These are phyloP conservation scores for Trichomonascaceae sp. DNA, from an alignment of 1,139 yeast genomes.

Conservation along the genomic window DNA sequence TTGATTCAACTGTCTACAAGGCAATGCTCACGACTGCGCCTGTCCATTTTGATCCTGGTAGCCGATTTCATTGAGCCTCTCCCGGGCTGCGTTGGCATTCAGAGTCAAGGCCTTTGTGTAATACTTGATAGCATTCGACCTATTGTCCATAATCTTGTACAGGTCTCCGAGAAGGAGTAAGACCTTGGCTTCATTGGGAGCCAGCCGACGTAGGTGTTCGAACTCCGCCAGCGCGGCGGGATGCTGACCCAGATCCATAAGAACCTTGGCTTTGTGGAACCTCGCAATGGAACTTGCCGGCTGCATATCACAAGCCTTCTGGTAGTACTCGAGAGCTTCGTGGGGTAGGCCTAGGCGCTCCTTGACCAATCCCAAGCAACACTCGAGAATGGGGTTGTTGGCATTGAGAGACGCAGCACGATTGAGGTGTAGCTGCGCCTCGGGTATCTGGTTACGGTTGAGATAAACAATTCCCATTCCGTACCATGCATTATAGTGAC, in stretches of 20 bases:
- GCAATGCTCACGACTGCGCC: too few species aligned
- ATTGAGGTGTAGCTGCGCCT: conserved; percentile 78
- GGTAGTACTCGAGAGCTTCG: conserved; percentile 72
- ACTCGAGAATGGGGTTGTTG: conserved; percentile 73
- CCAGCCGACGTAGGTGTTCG: conserved; percentile 55
- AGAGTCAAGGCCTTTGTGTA: conserved; percentile 82
- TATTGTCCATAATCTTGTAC: conserved; percentile 64
- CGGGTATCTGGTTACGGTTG: conserved; percentile 69
- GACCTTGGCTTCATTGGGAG: conserved; percentile 92
- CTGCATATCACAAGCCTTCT: conserved; percentile 70
- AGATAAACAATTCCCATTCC: conserved; percentile 94
- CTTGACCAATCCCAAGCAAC: conserved; percentile 90
- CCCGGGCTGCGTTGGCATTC: conserved; percentile 94
- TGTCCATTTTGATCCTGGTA: too few species aligned
- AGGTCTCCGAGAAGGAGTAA: conserved; percentile 82
- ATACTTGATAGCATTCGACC: conserved; percentile 68
- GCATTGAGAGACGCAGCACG: conserved; percentile 87
- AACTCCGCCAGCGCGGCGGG: conserved; percentile 63
- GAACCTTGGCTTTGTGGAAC: conserved; percentile 76
- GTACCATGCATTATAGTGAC: conserved; percentile 90
- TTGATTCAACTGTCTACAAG: too few species aligned
- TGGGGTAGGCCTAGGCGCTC: conserved; percentile 61
- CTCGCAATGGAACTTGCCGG: conserved; percentile 79
- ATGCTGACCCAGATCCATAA: conserved; percentile 59
- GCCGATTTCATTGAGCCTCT: too few species aligned